Evolutionary conservation across 2,329 filamentous ascomycete genomes (phyloP).

Genomic region (Pseudocercospora crystallina): DNA sequence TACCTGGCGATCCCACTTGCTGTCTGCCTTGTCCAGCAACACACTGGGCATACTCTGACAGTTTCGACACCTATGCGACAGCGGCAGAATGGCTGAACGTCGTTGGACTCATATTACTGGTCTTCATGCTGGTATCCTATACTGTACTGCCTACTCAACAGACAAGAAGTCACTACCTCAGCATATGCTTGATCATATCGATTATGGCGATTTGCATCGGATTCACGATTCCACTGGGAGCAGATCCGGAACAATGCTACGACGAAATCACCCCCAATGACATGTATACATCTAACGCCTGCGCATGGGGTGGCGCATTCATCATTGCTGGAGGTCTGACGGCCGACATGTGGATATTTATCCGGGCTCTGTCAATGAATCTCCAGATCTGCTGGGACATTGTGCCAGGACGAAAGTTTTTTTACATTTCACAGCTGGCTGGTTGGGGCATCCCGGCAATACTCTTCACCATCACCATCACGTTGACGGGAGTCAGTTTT

Average conservation of each 20-base stretch:
- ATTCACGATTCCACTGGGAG: conserved; percentile 83
- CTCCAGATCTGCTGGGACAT: conserved; percentile 95
- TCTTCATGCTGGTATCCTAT: conserved; percentile 80
- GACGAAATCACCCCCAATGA: conserved; percentile 90
- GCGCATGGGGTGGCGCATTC: conserved; percentile 84
- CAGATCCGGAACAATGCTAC: conserved; percentile 76
- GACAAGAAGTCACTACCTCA: conserved; percentile 90
- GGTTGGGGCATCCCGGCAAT: conserved; percentile 83
- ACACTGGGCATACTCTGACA: conserved; percentile 67
- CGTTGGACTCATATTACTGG: conserved; percentile 66
- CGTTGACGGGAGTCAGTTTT: conserved; percentile 89
- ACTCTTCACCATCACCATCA: conserved; percentile 72
- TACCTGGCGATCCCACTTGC: conserved; percentile 60
- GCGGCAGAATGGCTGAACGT: conserved; percentile 83
- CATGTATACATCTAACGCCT: conserved; percentile 78
- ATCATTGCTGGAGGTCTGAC: conserved; percentile 83
- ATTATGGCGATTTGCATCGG: conserved; percentile 84
- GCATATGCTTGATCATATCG: conserved; percentile 76
- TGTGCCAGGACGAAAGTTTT: conserved; percentile 82
- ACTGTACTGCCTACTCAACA: conserved; percentile 78
- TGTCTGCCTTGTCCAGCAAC: conserved; percentile 89
- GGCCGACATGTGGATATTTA: conserved; percentile 84
- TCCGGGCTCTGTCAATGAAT: conserved; percentile 86
- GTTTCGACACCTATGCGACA: conserved; percentile 58
- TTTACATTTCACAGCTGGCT: conserved; percentile 74